These are phyloP conservation scores for Quercus rubra DNA, from an alignment of 306 rosid species.

Conservation along the genomic window DNA sequence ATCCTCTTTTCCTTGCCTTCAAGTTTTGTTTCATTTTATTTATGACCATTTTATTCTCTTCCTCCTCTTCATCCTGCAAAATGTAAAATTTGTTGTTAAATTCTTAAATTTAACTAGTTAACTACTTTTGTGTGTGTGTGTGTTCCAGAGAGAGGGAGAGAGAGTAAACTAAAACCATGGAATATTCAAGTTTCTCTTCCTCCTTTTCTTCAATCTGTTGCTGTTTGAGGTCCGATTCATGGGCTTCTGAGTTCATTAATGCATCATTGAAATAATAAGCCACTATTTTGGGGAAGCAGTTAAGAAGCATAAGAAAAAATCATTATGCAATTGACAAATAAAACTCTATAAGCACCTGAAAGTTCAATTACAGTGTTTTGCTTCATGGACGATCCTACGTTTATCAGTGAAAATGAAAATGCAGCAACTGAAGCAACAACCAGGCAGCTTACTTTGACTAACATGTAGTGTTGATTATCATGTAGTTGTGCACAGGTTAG, in stretches of 20 bases:
- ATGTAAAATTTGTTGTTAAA: not conserved
- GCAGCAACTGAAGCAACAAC: slow-evolving; percentile 40
- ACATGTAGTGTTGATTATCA: slow-evolving; percentile 41
- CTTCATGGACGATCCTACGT: slow-evolving; percentile 8
- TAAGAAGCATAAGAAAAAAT: not conserved
- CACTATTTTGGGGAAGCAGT: not conserved
- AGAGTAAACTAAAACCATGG: not conserved
- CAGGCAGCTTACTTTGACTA: slow-evolving; percentile 44
- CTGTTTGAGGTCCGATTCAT: slow-evolving; percentile 15
- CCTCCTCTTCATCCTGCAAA: slow-evolving; percentile 24
- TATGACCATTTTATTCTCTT: not conserved
- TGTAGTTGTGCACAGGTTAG: slow-evolving; percentile 14
- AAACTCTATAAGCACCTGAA: slow-evolving; percentile 17
- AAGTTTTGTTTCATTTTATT: slow-evolving; percentile 4
- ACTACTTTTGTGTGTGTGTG: not conserved
- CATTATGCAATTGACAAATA: not conserved
- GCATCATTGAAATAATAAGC: slow-evolving; percentile 11
- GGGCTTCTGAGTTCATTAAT: slow-evolving; percentile 19
- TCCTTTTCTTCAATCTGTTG: slow-evolving; percentile 13
- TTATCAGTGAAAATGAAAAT: slow-evolving; percentile 24
- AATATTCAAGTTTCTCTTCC: slow-evolving; percentile 16
- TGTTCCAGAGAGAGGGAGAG: no score
- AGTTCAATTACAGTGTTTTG: slow-evolving; percentile 1
- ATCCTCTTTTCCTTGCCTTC: not conserved
- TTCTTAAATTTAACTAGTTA: not conserved